Percentiles rank a stretch among this genome's conserved stretches.
phyloP scores from a whole-genome alignment of 345 rosid species.

The Linum tenue region DNA sequence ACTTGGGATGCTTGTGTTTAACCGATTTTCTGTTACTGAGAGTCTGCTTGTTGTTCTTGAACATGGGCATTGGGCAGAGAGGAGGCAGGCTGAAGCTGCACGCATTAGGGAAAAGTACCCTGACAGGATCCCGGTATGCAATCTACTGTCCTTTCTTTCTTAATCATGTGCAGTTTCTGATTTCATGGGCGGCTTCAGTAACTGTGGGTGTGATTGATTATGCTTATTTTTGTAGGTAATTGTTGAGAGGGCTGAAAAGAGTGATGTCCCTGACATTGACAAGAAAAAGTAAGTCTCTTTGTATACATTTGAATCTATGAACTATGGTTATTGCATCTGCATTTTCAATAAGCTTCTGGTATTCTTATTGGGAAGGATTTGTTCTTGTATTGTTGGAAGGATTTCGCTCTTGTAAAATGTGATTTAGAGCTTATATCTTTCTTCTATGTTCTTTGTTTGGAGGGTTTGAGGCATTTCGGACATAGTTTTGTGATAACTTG shows the following conservation, averaged over 20 bases:
- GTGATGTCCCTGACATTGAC: slow-evolving; percentile 93
- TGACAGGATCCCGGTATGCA: slow-evolving; percentile 82
- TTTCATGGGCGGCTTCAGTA: not conserved
- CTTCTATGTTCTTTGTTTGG: too few relatives aligned
- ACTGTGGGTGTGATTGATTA: not conserved
- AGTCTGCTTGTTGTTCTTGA: not conserved
- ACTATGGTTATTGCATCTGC: not conserved
- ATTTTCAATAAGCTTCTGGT: not conserved
- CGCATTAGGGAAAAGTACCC: slow-evolving; percentile 95
- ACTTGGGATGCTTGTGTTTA: not conserved
- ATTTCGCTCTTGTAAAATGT: not conserved
- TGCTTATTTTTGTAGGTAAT: slow-evolving; percentile 48
- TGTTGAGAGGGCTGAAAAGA: slow-evolving; percentile 89
- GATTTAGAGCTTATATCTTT: not conserved
- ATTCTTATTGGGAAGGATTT: too few relatives aligned
- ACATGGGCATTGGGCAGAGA: slow-evolving; percentile 52
- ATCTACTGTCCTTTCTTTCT: not conserved
- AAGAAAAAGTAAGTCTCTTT: slow-evolving; percentile 65
- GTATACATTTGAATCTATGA: not conserved
- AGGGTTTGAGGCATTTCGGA: too few relatives aligned
- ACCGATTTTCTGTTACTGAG: not conserved
- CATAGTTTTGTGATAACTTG: too few relatives aligned
- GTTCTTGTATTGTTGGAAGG: not conserved
- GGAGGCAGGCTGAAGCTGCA: slow-evolving; percentile 92
- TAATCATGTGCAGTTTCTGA: not conserved